phyloP scores from a whole-genome alignment of 805 yeast species.

The Cyberlindnera nakhonratchasimensis region DNA sequence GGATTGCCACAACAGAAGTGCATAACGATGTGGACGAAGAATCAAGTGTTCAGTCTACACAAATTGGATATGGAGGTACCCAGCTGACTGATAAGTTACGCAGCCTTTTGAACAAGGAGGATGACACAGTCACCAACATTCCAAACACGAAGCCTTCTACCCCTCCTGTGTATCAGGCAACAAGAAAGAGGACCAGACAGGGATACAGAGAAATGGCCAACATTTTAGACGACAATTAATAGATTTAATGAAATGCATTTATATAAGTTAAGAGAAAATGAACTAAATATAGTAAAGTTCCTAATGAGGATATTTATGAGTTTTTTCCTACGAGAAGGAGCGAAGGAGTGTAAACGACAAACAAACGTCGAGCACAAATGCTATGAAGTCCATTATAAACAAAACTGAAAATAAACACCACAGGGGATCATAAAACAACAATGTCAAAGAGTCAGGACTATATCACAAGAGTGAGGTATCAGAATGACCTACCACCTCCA shows the following conservation, averaged over 20 bases:
- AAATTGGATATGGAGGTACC: slow-evolving; percentile 20
- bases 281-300: slow-evolving; percentile 1
- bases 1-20: not conserved
- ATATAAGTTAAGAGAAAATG: not conserved
- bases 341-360: not conserved
- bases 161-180: not conserved
- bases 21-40: slow-evolving; percentile 2
- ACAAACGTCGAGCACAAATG: not conserved
- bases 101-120: slow-evolving; percentile 11
- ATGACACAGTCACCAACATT: not conserved
- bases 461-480: slow-evolving; percentile 78
- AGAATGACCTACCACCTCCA: slow-evolving; percentile 89
- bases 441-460: slow-evolving; percentile 64
- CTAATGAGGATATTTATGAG: not conserved
- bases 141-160: not conserved
- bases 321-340: not conserved
- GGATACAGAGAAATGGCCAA: slow-evolving; percentile 19
- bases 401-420: not conserved
- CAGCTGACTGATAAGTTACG: slow-evolving; percentile 14
- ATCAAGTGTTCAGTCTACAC: slow-evolving; percentile 11
- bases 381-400: too few species aligned
- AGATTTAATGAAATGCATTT: not conserved
- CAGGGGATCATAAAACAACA: not conserved
- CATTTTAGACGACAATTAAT: slow-evolving; percentile 23
- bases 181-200: slow-evolving; percentile 22